A percentile compares a stretch with the other conserved stretches of the same genome.
These are phyloP conservation scores for Madurella fahalii DNA, from an alignment of 2,329 filamentous ascomycete species.

Conservation along the genomic window DNA sequence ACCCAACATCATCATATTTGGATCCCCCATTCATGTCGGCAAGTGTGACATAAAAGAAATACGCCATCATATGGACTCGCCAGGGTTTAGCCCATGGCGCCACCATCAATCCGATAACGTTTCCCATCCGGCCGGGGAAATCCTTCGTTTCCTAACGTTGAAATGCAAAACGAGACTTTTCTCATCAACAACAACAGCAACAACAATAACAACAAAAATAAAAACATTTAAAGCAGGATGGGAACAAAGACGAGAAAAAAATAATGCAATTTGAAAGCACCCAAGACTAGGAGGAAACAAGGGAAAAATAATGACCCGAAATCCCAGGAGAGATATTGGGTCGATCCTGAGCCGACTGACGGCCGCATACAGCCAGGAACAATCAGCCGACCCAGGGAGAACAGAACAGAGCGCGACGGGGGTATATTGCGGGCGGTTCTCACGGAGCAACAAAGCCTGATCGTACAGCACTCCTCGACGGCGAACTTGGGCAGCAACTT, in stretches of 20 bases:
- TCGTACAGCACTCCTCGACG: slow-evolving; percentile 20
- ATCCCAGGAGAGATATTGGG: background rate
- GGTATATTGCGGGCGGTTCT: slow-evolving; percentile 23
- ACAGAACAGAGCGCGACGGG: slow-evolving; percentile 10
- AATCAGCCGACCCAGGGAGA: background rate
- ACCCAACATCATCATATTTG: background rate
- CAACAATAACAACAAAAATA: background rate
- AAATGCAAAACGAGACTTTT: background rate
- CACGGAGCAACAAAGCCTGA: slow-evolving; percentile 19
- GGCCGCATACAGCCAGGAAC: background rate
- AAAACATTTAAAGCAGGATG: background rate
- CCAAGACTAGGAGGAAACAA: background rate
- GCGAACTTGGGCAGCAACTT: background rate
- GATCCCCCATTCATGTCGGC: background rate
- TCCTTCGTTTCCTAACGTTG: background rate
- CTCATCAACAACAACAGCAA: background rate
- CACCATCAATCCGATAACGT: background rate
- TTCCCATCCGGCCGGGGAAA: no score
- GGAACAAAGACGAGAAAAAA: slow-evolving; percentile 1
- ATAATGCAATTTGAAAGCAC: background rate
- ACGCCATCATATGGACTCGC: background rate
- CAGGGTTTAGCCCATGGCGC: background rate
- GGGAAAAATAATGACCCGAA: background rate
- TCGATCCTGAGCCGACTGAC: background rate
- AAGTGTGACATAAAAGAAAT: background rate